phyloP scores from a whole-genome alignment of 805 yeast species.

The Kazachstania martiniae region DNA sequence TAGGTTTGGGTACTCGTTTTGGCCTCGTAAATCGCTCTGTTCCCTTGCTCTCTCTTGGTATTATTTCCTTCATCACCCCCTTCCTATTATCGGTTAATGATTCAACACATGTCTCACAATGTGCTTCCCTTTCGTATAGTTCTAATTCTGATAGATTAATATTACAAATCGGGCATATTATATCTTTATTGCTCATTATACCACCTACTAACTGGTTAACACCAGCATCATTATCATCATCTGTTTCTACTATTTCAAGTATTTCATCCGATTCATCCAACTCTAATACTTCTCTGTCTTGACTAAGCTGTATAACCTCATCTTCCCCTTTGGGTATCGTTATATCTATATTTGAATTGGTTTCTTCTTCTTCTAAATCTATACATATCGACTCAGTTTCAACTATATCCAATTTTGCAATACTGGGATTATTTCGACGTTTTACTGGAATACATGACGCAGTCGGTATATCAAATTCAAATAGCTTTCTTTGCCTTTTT shows the following conservation, averaged over 20 bases:
- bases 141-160: conserved; percentile 30
- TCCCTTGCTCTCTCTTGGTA: conserved; percentile 1
- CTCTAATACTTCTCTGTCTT: too few relatives aligned
- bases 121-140: conserved; percentile 37
- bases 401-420: neutral
- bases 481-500: conserved; percentile 18
- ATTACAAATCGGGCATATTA: conserved; percentile 45
- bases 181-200: conserved; percentile 1
- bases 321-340: neutral
- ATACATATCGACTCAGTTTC: neutral
- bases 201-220: too few relatives aligned
- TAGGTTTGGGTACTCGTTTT: conserved; percentile 5
- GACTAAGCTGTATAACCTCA: too few relatives aligned
- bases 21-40: neutral
- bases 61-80: conserved; percentile 1
- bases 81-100: conserved; percentile 1
- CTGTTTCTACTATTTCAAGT: neutral
- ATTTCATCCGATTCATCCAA: neutral
- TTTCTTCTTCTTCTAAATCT: conserved; percentile 1
- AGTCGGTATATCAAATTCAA: conserved; percentile 20
- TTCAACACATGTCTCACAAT: conserved; percentile 45
- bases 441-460: conserved; percentile 6
- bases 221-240: neutral
- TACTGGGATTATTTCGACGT: conserved; percentile 1
- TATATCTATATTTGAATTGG: neutral